phyloP scores from a whole-genome alignment of 2,329 filamentous ascomycete species.

The Dothidotthia symphoricarpi region DNA sequence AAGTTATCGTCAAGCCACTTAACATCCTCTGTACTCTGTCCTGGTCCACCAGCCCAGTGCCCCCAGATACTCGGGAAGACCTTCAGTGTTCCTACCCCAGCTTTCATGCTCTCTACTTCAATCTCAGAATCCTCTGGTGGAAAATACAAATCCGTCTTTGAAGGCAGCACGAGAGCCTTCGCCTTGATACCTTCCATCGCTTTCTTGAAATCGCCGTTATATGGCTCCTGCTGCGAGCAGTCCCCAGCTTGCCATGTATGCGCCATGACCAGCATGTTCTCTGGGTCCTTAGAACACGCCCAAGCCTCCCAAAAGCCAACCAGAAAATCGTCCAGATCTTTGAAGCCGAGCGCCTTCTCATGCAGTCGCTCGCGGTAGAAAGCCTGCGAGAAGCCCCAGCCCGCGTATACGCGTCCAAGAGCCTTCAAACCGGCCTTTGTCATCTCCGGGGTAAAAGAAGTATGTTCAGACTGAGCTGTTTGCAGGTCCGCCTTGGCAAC shows the following conservation, averaged over 20 bases:
- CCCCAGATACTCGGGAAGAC: slow-evolving; percentile 64
- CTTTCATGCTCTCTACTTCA: slow-evolving; percentile 64
- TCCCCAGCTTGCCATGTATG: slow-evolving; percentile 77
- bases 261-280: slow-evolving; percentile 72
- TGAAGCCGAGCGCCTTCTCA: slow-evolving; percentile 63
- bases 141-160: slow-evolving; percentile 76
- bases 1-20: slow-evolving; percentile 68
- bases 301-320: slow-evolving; percentile 73
- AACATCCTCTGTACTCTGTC: slow-evolving; percentile 67
- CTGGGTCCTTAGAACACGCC: slow-evolving; percentile 71
- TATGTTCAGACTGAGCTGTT: slow-evolving; percentile 33
- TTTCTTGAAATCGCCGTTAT: slow-evolving; percentile 63
- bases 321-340: slow-evolving; percentile 71
- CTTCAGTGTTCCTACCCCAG: slow-evolving; percentile 56
- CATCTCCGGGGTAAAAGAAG: slow-evolving; percentile 55
- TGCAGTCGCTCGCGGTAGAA: slow-evolving; percentile 74
- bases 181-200: slow-evolving; percentile 67
- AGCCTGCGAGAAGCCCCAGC: slow-evolving; percentile 76
- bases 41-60: slow-evolving; percentile 59
- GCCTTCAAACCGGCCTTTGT: slow-evolving; percentile 63
- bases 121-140: slow-evolving; percentile 76
- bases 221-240: slow-evolving; percentile 65
- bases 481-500: slow-evolving; percentile 33
- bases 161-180: slow-evolving; percentile 67
- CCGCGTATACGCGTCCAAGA: slow-evolving; percentile 72